Percentiles rank a stretch among this genome's conserved stretches.
Conservation (phyloP, 2,329 filamentous ascomycete species). For the Apiospora sp. region DNA sequence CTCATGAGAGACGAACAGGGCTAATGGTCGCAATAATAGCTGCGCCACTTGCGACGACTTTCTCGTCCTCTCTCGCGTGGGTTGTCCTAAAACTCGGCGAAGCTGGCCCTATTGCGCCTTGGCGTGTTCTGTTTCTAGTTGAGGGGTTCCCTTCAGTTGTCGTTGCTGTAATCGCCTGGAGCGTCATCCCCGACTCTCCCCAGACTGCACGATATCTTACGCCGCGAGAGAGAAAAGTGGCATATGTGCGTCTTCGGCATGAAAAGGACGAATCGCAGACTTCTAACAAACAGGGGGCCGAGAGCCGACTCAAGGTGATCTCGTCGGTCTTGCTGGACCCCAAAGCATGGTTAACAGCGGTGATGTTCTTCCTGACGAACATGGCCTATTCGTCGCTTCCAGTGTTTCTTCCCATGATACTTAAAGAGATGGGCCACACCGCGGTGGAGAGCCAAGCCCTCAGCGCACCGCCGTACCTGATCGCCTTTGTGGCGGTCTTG, state of each 20-base stretch:
- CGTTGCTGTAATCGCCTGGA: slow-evolving; percentile 77
- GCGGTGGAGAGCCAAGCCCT: slow-evolving; percentile 76
- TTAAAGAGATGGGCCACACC: slow-evolving; percentile 78
- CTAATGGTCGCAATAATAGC: slow-evolving; percentile 54
- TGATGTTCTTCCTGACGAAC: slow-evolving; percentile 89
- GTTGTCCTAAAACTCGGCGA: slow-evolving; percentile 75
- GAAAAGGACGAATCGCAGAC: slow-evolving; percentile 46
- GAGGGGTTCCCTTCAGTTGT: slow-evolving; percentile 87
- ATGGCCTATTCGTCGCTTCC: slow-evolving; percentile 88
- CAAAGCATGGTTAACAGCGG: slow-evolving; percentile 76
- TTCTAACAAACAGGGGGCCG: slow-evolving; percentile 35
- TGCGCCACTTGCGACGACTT: slow-evolving; percentile 80
- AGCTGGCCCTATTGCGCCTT: slow-evolving; percentile 75
- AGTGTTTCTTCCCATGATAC: slow-evolving; percentile 85
- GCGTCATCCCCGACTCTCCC: slow-evolving; percentile 79
- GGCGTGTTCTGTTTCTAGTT: slow-evolving; percentile 84
- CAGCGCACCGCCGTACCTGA: slow-evolving; percentile 81
- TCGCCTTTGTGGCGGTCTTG: slow-evolving; percentile 77
- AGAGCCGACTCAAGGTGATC: slow-evolving; percentile 55
- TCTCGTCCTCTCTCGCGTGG: slow-evolving; percentile 83
- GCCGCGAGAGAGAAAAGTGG: slow-evolving; percentile 71
- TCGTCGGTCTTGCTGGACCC: slow-evolving; percentile 69
- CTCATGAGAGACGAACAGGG: background rate
- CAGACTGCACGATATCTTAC: slow-evolving; percentile 70
- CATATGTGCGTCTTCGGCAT: slow-evolving; percentile 69